These are phyloP conservation scores for Oidiodendron maius DNA, from an alignment of 495 filamentous ascomycete genomes.

Conservation along the genomic window DNA sequence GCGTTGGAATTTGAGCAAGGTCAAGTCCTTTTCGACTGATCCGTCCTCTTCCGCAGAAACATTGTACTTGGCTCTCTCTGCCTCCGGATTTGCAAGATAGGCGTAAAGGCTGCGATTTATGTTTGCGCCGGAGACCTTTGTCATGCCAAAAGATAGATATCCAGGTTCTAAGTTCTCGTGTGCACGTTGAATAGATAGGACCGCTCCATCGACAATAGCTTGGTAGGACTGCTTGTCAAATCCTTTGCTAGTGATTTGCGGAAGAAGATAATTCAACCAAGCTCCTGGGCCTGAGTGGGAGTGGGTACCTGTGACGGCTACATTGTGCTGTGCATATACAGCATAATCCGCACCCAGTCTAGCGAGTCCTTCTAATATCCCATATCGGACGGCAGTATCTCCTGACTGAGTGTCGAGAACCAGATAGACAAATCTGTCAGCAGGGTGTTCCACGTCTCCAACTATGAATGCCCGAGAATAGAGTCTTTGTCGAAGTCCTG, in stretches of 20 bases:
- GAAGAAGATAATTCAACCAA: constrained; percentile 94
- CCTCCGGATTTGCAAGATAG: constrained; percentile 82
- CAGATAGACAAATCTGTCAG: constrained; percentile 79
- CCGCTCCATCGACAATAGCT: constrained; percentile 82
- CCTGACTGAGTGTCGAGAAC: constrained; percentile 85
- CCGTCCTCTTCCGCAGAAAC: constrained; percentile 47
- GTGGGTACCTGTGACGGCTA: constrained; percentile 90
- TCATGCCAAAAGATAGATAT: constrained; percentile 64
- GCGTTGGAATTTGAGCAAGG: constrained; percentile 73
- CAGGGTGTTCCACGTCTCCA: constrained; percentile 56
- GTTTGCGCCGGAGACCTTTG: constrained; percentile 75
- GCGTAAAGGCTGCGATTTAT: constrained; percentile 87
- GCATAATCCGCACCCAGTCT: constrained; percentile 62
- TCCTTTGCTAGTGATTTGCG: constrained; percentile 85
- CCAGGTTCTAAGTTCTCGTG: constrained; percentile 71
- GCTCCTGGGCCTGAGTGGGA: constrained; percentile 89
- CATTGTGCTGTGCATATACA: constrained; percentile 73
- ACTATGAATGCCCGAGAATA: constrained; percentile 91
- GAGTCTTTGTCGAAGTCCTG: constrained; percentile 82
- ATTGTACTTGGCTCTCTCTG: constrained; percentile 70
- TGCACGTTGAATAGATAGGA: constrained; percentile 74
- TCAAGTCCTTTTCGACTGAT: constrained; percentile 83
- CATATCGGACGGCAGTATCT: constrained; percentile 85
- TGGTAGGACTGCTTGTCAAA: constrained; percentile 86
- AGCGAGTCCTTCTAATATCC: constrained; percentile 68